Percentiles rank a stretch among this genome's conserved stretches.
These are phyloP conservation scores for Phaeosphaeria sp. DNA, from an alignment of 2,329 filamentous ascomycete species.

Conservation along the genomic window DNA sequence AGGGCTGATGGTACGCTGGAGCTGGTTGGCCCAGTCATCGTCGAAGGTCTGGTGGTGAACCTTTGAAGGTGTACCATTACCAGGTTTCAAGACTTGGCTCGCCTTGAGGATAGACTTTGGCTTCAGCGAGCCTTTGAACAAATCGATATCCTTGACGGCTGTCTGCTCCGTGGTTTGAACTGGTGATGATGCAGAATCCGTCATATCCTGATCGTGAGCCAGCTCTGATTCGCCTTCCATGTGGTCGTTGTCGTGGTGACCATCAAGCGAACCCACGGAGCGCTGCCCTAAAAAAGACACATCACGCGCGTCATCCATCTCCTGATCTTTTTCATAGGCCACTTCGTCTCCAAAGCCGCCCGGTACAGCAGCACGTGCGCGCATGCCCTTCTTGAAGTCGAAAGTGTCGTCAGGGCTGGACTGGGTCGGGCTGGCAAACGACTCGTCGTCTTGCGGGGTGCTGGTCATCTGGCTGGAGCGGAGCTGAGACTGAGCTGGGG, in stretches of 20 bases:
- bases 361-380: constrained; percentile 65
- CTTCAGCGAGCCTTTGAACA: constrained; percentile 43
- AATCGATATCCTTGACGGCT: constrained; percentile 44
- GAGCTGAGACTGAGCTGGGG: constrained; percentile 45
- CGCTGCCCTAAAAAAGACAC: constrained; percentile 93
- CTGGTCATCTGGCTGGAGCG: constrained; percentile 42
- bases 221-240: constrained; percentile 73
- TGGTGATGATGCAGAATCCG: constrained; percentile 76
- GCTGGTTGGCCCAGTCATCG: constrained; percentile 91
- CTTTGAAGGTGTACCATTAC: constrained; percentile 62
- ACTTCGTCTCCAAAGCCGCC: constrained; percentile 78
- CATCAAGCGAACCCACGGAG: constrained; percentile 79
- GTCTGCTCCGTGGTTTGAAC: constrained; percentile 79
- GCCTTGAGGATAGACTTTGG: constrained; percentile 60
- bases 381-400: constrained; percentile 61
- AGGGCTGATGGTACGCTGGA: constrained; percentile 92
- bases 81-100: constrained; percentile 38
- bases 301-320: constrained; percentile 55
- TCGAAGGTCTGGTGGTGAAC: constrained; percentile 61
- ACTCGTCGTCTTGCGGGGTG: constrained; percentile 46
- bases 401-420: constrained; percentile 63
- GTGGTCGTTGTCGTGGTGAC: constrained; percentile 66
- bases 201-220: constrained; percentile 74
- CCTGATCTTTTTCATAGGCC: constrained; percentile 61
- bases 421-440: constrained; percentile 45